These are phyloP conservation scores for Umbelopsis isabellina DNA, from an alignment of 192 early-diverging fungal genomes.

Conservation along the genomic window DNA sequence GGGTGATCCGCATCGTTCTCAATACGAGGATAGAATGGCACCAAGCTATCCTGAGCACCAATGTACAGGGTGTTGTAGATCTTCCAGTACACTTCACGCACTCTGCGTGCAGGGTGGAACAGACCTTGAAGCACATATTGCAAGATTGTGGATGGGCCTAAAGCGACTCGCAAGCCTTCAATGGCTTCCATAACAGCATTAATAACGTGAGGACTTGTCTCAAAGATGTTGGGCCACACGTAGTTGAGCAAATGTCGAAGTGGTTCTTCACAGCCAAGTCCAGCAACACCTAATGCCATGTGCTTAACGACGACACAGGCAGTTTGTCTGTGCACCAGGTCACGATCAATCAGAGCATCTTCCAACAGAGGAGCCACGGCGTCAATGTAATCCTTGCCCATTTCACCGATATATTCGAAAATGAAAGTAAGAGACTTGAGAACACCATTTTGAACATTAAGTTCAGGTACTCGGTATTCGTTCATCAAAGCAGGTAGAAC, in stretches of 20 bases:
- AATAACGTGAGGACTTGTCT: conserved; percentile 94
- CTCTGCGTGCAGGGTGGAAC: conserved; percentile 95
- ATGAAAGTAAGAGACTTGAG: conserved; percentile 93
- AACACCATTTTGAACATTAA: conserved; percentile 99
- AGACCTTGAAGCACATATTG: conserved; percentile 92
- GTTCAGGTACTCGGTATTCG: conserved; percentile 98
- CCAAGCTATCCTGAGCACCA: conserved; percentile 85
- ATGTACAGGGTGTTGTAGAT: conserved; percentile 98
- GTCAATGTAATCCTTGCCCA: conserved; percentile 98
- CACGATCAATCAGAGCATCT: conserved; percentile 96
- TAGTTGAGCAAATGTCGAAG: conserved; percentile 93
- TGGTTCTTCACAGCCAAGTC: conserved; percentile 91
- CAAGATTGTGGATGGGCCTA: conserved; percentile 84
- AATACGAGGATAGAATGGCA: conserved; percentile 90
- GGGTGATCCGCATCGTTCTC: conserved; percentile 79
- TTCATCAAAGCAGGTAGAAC: conserved; percentile 98
- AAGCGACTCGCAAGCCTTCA: conserved; percentile 87
- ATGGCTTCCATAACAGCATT: conserved; percentile 98
- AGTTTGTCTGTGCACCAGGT: conserved; percentile 97
- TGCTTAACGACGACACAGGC: conserved; percentile 96
- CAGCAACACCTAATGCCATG: conserved; percentile 92
- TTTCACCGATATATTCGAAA: conserved; percentile 99
- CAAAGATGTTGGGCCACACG: conserved; percentile 99
- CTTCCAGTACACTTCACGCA: conserved; percentile 98
- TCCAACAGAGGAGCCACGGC: conserved; percentile 94